phyloP scores from a whole-genome alignment of 2,329 filamentous ascomycete species.

The Didymella glomerata region DNA sequence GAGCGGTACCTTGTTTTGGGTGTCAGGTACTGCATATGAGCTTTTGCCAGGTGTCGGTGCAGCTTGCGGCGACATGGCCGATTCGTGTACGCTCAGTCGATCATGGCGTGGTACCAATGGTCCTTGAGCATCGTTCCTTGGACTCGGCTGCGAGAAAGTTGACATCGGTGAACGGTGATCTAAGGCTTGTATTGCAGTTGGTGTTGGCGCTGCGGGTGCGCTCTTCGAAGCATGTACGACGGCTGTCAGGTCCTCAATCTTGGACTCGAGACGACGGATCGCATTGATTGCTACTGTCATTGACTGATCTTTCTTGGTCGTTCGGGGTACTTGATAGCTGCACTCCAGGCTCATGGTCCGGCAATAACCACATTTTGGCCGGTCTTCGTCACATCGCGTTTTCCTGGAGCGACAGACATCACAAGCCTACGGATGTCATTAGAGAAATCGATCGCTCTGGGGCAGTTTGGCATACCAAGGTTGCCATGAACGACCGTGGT shows the following conservation, averaged over 20 bases:
- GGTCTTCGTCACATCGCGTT: slow-evolving; percentile 64
- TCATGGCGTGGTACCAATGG: slow-evolving; percentile 28
- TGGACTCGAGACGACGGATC: slow-evolving; percentile 61
- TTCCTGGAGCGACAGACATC: slow-evolving; percentile 63
- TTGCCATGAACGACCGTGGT: slow-evolving; percentile 49
- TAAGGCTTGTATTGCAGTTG: slow-evolving; percentile 6
- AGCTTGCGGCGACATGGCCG: slow-evolving; percentile 38
- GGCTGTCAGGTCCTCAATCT: slow-evolving; percentile 59
- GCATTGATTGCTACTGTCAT: slow-evolving; percentile 64
- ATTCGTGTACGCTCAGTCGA: slow-evolving; percentile 33
- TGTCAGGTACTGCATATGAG: slow-evolving; percentile 32
- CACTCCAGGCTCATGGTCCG: slow-evolving; percentile 59
- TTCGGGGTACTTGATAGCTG: slow-evolving; percentile 62
- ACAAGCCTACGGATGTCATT: slow-evolving; percentile 55
- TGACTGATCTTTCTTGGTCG: slow-evolving; percentile 64
- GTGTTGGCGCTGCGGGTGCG: slow-evolving; percentile 21
- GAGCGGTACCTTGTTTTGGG: slow-evolving; percentile 45
- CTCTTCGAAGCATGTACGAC: slow-evolving; percentile 41
- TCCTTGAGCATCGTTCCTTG: slow-evolving; percentile 26
- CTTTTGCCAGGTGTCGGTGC: slow-evolving; percentile 38
- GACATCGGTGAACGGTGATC: slow-evolving; percentile 42
- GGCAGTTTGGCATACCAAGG: slow-evolving; percentile 32
- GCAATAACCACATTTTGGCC: slow-evolving; percentile 62
- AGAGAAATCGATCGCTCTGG: background rate
- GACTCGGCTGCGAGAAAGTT: slow-evolving; percentile 43